These are phyloP conservation scores for Zizania palustris DNA, from an alignment of 202 grass and related monocot species.

Conservation along the genomic window DNA sequence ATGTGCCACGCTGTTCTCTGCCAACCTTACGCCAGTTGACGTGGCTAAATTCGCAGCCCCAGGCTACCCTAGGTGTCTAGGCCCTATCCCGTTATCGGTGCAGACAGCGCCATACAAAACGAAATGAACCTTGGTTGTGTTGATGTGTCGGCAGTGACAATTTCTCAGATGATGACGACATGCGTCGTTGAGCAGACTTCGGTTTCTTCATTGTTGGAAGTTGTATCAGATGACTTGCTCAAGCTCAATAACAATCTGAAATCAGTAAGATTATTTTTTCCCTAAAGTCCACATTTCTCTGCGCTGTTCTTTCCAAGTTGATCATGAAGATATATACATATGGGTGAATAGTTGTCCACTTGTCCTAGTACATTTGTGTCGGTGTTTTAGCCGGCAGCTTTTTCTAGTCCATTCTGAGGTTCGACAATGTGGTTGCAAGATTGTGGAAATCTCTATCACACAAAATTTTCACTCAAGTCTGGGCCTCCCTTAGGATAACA, in stretches of 20 bases:
- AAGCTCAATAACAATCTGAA: slow-evolving; percentile 82
- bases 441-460: too few relatives aligned
- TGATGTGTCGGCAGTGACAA: too few relatives aligned
- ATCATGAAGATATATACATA: too few relatives aligned
- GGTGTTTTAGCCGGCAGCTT: too few relatives aligned
- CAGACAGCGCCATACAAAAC: slow-evolving; percentile 40
- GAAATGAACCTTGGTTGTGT: slow-evolving; percentile 26
- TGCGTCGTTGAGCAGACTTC: slow-evolving; percentile 25
- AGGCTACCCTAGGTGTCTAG: too few relatives aligned
- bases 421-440: too few relatives aligned
- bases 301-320: neutral
- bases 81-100: slow-evolving; percentile 16
- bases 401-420: too few relatives aligned
- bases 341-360: neutral
- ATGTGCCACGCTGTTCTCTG: neutral
- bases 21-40: neutral
- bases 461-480: too few relatives aligned
- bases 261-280: slow-evolving; percentile 48
- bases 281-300: neutral
- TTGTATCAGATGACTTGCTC: slow-evolving; percentile 67
- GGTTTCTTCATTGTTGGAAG: slow-evolving; percentile 66
- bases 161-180: neutral
- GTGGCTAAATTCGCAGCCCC: slow-evolving; percentile 32
- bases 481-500: too few relatives aligned
- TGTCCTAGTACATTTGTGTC: neutral